These are phyloP conservation scores for Fusarium musae DNA, from an alignment of 2,329 filamentous ascomycete species.

Conservation along the genomic window DNA sequence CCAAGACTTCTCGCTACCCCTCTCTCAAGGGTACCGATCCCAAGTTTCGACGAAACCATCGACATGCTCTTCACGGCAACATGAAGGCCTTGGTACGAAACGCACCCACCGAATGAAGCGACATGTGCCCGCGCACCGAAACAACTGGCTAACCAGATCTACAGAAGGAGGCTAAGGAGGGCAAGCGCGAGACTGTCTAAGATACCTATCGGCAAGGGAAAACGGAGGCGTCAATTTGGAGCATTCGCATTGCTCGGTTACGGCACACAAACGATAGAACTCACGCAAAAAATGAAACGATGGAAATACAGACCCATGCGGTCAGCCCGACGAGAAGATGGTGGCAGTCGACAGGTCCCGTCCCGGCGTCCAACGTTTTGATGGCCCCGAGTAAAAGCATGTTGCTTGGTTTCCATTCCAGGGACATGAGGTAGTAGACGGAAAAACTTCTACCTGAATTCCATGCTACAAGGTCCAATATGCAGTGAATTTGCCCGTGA, in stretches of 20 bases:
- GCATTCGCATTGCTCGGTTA: slow-evolving; percentile 36
- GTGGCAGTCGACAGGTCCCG: slow-evolving; percentile 23
- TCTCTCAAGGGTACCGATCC: slow-evolving; percentile 98
- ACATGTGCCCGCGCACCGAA: neutral
- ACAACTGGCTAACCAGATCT: slow-evolving; percentile 46
- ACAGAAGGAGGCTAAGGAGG: slow-evolving; percentile 98
- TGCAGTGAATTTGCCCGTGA: slow-evolving; percentile 11
- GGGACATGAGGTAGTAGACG: slow-evolving; percentile 25
- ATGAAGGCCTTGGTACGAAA: slow-evolving; percentile 91
- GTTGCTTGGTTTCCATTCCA: slow-evolving; percentile 31
- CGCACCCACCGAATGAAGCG: slow-evolving; percentile 8
- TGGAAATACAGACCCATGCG: slow-evolving; percentile 39
- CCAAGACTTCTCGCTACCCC: slow-evolving; percentile 98
- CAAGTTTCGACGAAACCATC: slow-evolving; percentile 99
- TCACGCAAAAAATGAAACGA: slow-evolving; percentile 43
- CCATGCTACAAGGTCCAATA: slow-evolving; percentile 6
- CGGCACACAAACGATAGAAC: slow-evolving; percentile 39
- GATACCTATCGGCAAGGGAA: slow-evolving; percentile 41
- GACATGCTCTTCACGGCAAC: slow-evolving; percentile 99
- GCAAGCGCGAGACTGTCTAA: slow-evolving; percentile 89
- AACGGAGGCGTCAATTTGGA: slow-evolving; percentile 39
- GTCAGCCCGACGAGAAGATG: slow-evolving; percentile 35
- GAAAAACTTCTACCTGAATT: slow-evolving; percentile 22
- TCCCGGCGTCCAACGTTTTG: slow-evolving; percentile 29
- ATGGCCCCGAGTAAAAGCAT: slow-evolving; percentile 34